Evolutionary conservation across 345 rosid species (phyloP).

Genomic region (Citrus hindsii): DNA sequence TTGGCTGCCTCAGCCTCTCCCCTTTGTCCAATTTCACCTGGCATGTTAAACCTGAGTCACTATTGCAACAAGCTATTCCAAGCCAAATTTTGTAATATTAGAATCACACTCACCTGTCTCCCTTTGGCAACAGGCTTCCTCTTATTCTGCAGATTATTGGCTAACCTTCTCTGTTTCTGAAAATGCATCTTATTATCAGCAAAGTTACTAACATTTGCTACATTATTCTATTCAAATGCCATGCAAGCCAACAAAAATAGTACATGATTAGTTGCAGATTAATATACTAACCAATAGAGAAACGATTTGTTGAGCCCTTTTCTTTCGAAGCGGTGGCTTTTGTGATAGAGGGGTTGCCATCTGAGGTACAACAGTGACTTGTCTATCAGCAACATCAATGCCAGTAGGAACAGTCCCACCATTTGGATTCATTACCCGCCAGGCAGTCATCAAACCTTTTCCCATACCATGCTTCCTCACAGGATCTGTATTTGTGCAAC

Average conservation of each 20-base stretch:
- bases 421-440: constrained; percentile 69
- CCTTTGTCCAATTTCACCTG: constrained; percentile 46
- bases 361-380: constrained; percentile 20
- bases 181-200: constrained; percentile 21
- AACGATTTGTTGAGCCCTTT: constrained; percentile 40
- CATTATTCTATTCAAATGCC: not conserved
- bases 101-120: constrained; percentile 47
- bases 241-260: not conserved
- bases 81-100: constrained; percentile 9
- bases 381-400: constrained; percentile 30
- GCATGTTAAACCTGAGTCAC: constrained; percentile 25
- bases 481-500: constrained; percentile 23
- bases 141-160: constrained; percentile 45
- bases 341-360: constrained; percentile 17
- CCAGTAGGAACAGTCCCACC: constrained; percentile 56
- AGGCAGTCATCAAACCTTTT: constrained; percentile 90
- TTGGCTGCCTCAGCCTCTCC: constrained; percentile 30
- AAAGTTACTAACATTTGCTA: constrained; percentile 10
- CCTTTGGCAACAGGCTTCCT: constrained; percentile 45
- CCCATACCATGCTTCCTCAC: constrained; percentile 88
- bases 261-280: constrained; percentile 3
- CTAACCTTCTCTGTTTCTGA: constrained; percentile 58
- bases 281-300: constrained; percentile 51
- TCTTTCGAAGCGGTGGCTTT: constrained; percentile 35
- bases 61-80: constrained; percentile 10